A percentile compares a stretch with the other conserved stretches of the same genome.
Evolutionary conservation across 495 filamentous ascomycete species (phyloP).

Genomic region (Penicillium lagena): DNA sequence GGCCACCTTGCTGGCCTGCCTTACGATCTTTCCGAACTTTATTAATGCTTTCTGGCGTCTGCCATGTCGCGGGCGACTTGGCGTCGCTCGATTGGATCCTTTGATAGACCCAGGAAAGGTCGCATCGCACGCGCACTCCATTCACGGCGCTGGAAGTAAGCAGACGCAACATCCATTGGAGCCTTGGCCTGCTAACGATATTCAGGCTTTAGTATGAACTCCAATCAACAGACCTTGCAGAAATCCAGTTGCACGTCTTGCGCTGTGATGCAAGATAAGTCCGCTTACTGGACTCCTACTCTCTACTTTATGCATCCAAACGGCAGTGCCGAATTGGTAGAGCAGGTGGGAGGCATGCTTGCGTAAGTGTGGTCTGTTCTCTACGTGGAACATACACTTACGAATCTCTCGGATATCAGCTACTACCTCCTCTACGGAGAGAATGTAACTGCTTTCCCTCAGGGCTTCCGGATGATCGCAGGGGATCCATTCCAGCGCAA

Average conservation of each 20-base stretch:
- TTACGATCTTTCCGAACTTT: conserved; percentile 27
- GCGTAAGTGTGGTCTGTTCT: conserved; percentile 28
- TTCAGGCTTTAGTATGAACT: conserved; percentile 42
- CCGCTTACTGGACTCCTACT: conserved; percentile 58
- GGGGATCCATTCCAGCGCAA: conserved; percentile 64
- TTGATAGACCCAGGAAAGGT: conserved; percentile 40
- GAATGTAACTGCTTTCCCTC: conserved; percentile 69
- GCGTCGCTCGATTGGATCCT: conserved; percentile 53
- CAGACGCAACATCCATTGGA: conserved; percentile 5
- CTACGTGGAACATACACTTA: neutral
- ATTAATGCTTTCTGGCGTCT: conserved; percentile 81
- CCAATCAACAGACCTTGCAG: conserved; percentile 34
- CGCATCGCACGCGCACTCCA: conserved; percentile 41
- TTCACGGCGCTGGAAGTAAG: conserved; percentile 52
- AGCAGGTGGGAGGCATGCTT: conserved; percentile 52
- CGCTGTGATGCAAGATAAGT: conserved; percentile 52
- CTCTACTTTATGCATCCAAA: conserved; percentile 51
- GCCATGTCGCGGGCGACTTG: conserved; percentile 63
- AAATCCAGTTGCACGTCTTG: conserved; percentile 51
- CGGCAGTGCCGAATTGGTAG: conserved; percentile 48
- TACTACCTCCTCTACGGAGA: conserved; percentile 69
- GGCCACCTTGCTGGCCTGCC: conserved; percentile 18
- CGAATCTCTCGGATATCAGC: conserved; percentile 20
- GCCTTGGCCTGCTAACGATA: neutral
- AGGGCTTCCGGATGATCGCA: conserved; percentile 78